phyloP scores from a whole-genome alignment of 2,329 filamentous ascomycete genomes.

The Sporothrix pseudoabietina region DNA sequence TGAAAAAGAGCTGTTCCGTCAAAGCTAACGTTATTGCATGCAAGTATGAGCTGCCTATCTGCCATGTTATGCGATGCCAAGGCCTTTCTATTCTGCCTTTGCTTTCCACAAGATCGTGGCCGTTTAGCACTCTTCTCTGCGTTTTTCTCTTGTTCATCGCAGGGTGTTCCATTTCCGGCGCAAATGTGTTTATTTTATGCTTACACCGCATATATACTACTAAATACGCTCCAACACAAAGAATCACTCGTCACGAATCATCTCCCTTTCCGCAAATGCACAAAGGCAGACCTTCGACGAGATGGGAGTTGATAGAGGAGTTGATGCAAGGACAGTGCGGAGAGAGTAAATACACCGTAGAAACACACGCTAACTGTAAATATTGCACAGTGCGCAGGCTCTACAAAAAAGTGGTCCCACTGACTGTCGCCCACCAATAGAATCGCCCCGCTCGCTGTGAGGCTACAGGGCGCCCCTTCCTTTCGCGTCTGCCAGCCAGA shows the following conservation, averaged over 20 bases:
- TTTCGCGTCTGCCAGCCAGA: conserved; percentile 23
- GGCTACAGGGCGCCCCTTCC: conserved; percentile 24
- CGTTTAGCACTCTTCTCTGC: not conserved
- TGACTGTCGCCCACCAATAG: not conserved
- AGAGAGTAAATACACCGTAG: not conserved
- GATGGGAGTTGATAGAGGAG: not conserved
- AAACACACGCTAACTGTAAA: not conserved
- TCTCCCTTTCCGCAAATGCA: conserved; percentile 3
- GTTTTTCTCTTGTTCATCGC: not conserved
- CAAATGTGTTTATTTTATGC: too few species aligned
- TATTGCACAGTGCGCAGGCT: not conserved
- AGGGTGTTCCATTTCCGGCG: conserved; percentile 4
- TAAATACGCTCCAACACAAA: not conserved
- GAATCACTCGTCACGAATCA: not conserved
- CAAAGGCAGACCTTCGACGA: not conserved
- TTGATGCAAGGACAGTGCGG: not conserved
- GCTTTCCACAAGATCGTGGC: not conserved
- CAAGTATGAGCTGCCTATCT: not conserved
- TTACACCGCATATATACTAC: not conserved
- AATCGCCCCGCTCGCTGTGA: not conserved
- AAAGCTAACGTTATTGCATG: not conserved
- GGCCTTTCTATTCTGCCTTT: not conserved
- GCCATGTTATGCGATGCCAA: not conserved
- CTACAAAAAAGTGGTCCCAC: not conserved
- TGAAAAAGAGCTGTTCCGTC: not conserved